Evolutionary conservation across 2,329 filamentous ascomycete genomes (phyloP).

Genomic region (Hymenoscyphus salicellus): DNA sequence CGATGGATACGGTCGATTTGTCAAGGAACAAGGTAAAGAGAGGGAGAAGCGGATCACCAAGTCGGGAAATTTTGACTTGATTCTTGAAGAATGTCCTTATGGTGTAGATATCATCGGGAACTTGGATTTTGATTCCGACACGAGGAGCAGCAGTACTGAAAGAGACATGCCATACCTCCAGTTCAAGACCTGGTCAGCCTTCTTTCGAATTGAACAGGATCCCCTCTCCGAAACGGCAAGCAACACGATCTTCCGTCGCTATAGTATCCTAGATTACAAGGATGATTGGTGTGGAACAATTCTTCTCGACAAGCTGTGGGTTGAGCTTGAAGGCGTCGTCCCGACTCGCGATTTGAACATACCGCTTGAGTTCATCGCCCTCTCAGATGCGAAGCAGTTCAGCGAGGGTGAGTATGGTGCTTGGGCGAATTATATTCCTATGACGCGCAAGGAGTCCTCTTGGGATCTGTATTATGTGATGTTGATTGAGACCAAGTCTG

Average conservation of each 20-base stretch:
- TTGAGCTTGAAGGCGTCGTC: not conserved
- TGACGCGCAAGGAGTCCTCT: conserved; percentile 34
- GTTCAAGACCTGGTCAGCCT: conserved; percentile 35
- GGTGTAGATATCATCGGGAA: not conserved
- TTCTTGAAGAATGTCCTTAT: not conserved
- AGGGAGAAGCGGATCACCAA: not conserved
- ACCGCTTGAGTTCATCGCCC: conserved; percentile 34
- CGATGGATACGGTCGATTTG: not conserved
- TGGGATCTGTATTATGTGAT: conserved; percentile 39
- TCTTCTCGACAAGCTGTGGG: conserved; percentile 28
- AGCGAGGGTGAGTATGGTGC: conserved; percentile 32
- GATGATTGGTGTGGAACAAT: conserved; percentile 38
- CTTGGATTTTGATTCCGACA: not conserved
- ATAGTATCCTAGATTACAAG: conserved; percentile 31
- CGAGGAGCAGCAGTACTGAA: not conserved
- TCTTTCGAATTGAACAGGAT: not conserved
- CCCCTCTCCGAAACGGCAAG: too few relatives aligned
- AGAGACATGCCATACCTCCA: conserved; percentile 32
- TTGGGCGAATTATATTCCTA: conserved; percentile 40
- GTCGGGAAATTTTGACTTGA: not conserved
- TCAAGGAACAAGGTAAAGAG: not conserved
- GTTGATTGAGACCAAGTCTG: conserved; percentile 30
- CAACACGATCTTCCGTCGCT: conserved; percentile 16
- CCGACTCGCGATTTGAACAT: not conserved
- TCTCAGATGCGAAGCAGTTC: conserved; percentile 38